Percentiles rank a stretch among this genome's conserved stretches.
phyloP scores from a whole-genome alignment of 495 filamentous ascomycete genomes.

The Pyrenopolyporus hunteri region DNA sequence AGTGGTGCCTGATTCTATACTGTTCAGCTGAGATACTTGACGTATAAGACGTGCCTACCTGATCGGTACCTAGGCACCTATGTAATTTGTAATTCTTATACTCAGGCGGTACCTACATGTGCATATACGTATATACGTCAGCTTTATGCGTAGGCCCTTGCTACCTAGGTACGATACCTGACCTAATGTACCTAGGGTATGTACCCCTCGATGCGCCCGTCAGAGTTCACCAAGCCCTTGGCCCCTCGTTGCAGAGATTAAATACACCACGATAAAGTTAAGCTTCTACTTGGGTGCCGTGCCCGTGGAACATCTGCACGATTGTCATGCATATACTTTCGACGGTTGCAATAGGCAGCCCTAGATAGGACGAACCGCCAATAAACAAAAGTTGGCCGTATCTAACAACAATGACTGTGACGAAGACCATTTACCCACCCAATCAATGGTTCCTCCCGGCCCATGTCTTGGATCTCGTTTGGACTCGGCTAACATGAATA shows the following conservation, averaged over 20 bases:
- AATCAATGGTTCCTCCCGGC: conserved; percentile 7
- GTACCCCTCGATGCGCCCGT: neutral
- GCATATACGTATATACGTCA: no score
- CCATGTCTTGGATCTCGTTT: conserved; percentile 24
- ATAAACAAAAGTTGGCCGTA: neutral
- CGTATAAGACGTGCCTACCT: no score
- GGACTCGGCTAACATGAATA: conserved; percentile 15
- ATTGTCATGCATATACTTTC: neutral
- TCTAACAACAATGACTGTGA: conserved; percentile 30
- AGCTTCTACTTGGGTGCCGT: conserved; percentile 11
- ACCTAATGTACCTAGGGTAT: no score
- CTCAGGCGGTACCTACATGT: no score
- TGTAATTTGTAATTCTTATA: no score
- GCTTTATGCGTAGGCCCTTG: no score
- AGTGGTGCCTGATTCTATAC: no score
- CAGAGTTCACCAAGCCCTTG: conserved; percentile 1
- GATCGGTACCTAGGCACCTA: no score
- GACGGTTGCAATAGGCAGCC: conserved; percentile 4
- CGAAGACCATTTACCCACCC: conserved; percentile 21
- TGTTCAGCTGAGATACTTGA: no score
- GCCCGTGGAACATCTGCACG: conserved; percentile 2
- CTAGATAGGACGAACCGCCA: neutral
- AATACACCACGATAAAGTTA: conserved; percentile 7
- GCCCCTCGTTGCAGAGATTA: neutral
- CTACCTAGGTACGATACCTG: no score